These are phyloP conservation scores for Tetradesmus obliquus DNA, from an alignment of 139 green algal genomes.

Conservation along the genomic window DNA sequence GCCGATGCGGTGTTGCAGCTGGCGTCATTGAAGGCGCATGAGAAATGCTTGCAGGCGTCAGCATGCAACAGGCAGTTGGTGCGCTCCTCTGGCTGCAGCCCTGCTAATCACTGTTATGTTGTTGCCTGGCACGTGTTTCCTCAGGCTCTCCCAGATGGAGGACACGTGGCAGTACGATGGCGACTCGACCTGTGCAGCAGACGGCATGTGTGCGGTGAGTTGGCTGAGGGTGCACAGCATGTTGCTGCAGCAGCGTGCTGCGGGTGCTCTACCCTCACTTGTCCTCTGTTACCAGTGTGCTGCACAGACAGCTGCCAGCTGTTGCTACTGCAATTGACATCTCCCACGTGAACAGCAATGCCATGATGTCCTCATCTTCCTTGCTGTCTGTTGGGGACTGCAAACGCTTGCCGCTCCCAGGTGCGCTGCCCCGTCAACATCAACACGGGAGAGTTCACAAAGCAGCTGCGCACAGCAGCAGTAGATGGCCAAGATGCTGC, in stretches of 20 bases:
- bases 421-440: slow-evolving; percentile 98
- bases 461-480: slow-evolving; percentile 44
- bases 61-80: background rate
- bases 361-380: no score
- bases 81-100: background rate
- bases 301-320: no score
- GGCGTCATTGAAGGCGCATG: no score
- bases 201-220: slow-evolving; percentile 85
- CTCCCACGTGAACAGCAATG: no score
- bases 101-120: background rate
- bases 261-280: background rate
- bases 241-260: background rate
- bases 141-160: slow-evolving; percentile 11
- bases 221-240: background rate
- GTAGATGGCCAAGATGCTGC: slow-evolving; percentile 12
- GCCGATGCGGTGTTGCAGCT: no score
- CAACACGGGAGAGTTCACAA: slow-evolving; percentile 85
- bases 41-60: no score
- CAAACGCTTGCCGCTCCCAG: slow-evolving; percentile 70
- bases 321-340: no score
- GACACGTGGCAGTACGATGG: slow-evolving; percentile 73
- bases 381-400: no score
- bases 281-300: no score
- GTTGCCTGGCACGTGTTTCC: background rate
- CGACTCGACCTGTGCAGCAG: slow-evolving; percentile 91